Base-by-base conservation (phyloP, 495 filamentous ascomycete species). In the Penicillium dipodomyicola region DNA sequence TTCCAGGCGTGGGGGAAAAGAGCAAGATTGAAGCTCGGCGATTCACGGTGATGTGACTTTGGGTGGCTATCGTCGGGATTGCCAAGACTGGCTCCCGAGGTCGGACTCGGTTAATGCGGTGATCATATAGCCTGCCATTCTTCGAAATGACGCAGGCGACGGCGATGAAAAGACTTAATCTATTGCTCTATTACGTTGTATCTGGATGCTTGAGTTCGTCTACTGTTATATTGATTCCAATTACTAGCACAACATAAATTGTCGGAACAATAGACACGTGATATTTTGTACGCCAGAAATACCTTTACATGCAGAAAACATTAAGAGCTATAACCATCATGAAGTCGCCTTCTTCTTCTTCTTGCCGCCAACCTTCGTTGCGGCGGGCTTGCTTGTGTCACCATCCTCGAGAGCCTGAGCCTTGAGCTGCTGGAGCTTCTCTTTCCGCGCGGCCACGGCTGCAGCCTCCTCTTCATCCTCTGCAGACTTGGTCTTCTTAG, bases 361-460 rank as follows among this genome's bases (percentile, higher is more conserved):
- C 70, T 75, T 77, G 39, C 56, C 59, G 8, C 63, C 52, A 2
- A 65, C 64, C 60, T 72, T 74, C 19, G 64, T 40, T 14, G 68
- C 57, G 6, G 58, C 64, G 22, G 59, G 55, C 57, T 61, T 58
- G 46, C 35, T 62, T 19, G 69, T 35, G 49, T 71, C 65, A 33
- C 72, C 72, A 44, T 77, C 76, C 33, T 72, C 73, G 51, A 77
- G 62, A 30, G 77, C 75, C 68, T 76, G 64, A 35, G 71, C 73
- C 70, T 82, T 82, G 60, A 79, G 80, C 69, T 79, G 67, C 63
- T 74, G 70, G n/a, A 81, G 75, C 68, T 79, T 82, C 57, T 83
- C 82, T 68, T 86, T 84, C 65, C 81, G 77, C 53, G 84, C 82
- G 5, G 77, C 77, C 51, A 73, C 65, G 52, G 76, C 75, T 61